Evolutionary conservation across 2,329 filamentous ascomycete species (phyloP), one percentile per base, ranked within the genome.

Genomic region (Aspergillus clavatus): DNA sequence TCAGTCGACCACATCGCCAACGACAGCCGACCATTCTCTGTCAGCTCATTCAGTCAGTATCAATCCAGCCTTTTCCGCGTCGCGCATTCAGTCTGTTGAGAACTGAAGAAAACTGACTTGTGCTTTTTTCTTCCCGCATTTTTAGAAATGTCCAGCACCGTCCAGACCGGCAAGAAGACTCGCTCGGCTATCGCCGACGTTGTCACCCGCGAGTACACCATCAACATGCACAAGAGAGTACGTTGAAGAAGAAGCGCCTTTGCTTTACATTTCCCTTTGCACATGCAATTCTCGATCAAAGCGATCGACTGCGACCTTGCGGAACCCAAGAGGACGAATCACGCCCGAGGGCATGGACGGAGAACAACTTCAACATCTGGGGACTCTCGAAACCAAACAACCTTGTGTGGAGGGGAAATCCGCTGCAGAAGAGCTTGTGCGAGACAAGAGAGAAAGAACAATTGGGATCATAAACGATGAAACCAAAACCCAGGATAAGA

Each of bases 181-280:
- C 88, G 90, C 73, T 95, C 89, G 76, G 94, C 94, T 80, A 95
- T 98, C 76, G 85, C 89, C 77, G 91, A 98, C 78, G 94, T 98
- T 72, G 91, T 98, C 75, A 86, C 93, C 69, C 89, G 93, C 83
- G 94, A 98, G 82, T 98, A 98, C 85, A 98, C 93, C 77, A 97
- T 98, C 80, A 91, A 98, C 84, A 80, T 98, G 68, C 93, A 98
- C 88, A 97, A 95, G 87, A 87, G 91, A 78, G 88, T 94, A 90
- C 74, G 86, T 86, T 73, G 65, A 67, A 60, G 37, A 47, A 27
- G 42, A 46, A 23, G 35, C 7, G 39, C 16, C 29, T 46, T 49
- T 42, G 46, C 47, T 39, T 38, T 42, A n/a, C 52, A 31, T 37
- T 36, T 29, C 42, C 43, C 40, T 44, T 46, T 46, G 11, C 24